phyloP scores from a whole-genome alignment of 257 asterid species.

The Vinca minor region DNA sequence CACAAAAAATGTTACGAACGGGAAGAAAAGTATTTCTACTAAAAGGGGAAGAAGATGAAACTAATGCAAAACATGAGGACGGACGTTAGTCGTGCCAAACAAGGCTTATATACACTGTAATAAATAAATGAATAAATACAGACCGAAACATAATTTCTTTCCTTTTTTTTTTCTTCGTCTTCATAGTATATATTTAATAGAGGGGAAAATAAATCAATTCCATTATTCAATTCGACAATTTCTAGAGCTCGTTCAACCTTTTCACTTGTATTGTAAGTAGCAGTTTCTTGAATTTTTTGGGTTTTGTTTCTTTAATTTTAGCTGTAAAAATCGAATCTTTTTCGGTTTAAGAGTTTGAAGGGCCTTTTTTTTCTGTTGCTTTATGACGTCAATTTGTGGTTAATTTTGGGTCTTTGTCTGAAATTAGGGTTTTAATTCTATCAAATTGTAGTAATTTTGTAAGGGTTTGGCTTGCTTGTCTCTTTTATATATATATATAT shows the following conservation, averaged over 20 bases:
- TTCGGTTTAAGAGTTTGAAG: background rate
- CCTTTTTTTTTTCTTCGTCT: background rate
- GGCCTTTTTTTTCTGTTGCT: background rate
- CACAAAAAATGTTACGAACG: too few species aligned
- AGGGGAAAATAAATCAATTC: background rate
- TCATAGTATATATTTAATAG: background rate
- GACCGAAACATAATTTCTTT: too few species aligned
- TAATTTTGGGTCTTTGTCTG: background rate
- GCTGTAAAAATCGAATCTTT: background rate
- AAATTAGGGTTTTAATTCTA: background rate
- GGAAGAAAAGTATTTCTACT: too few species aligned
- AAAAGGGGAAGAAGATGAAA: too few species aligned
- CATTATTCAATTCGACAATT: background rate
- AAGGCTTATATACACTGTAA: too few species aligned
- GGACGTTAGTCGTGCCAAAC: too few species aligned
- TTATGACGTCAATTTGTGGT: background rate
- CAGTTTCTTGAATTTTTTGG: background rate
- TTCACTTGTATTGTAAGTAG: conserved; percentile 1
- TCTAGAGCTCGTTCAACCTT: background rate
- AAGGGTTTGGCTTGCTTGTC: background rate
- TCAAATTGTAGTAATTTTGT: background rate
- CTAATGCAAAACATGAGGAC: too few species aligned
- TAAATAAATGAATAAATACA: too few species aligned
- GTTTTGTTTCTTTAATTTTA: background rate
- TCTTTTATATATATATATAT: too few species aligned